A percentile compares a stretch with the other conserved stretches of the same genome.
Conservation (phyloP, 225 moss, liverwort and hornwort genomes). For the Antitrichia curtipendula region DNA sequence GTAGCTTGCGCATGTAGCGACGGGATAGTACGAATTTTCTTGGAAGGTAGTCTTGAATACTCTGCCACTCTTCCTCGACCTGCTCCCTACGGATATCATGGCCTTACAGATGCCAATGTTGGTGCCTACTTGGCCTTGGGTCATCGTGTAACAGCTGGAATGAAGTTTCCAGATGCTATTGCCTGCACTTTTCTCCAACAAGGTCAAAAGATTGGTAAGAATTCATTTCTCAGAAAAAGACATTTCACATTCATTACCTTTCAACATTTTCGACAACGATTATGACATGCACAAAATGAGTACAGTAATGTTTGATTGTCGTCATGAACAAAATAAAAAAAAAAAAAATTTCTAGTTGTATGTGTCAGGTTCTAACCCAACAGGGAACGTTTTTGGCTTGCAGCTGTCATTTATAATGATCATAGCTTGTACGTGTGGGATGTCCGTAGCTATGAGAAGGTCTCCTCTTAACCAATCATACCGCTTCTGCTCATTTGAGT, state of each 20-base stretch:
- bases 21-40: constrained; percentile 53
- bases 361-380: not conserved
- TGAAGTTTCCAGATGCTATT: constrained; percentile 62
- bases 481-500: not conserved
- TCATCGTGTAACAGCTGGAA: constrained; percentile 46
- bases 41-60: constrained; percentile 49
- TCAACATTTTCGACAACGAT: not conserved
- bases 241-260: not conserved
- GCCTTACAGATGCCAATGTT: constrained; percentile 60
- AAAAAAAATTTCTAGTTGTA: not conserved
- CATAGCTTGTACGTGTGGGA: constrained; percentile 69
- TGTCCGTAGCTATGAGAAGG: constrained; percentile 50
- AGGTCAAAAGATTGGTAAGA: constrained; percentile 53
- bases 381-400: constrained; percentile 2
- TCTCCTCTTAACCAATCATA: constrained; percentile 1
- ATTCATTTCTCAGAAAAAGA: not conserved
- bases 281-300: not conserved
- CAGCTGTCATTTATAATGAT: constrained; percentile 63
- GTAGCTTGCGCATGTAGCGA: constrained; percentile 69
- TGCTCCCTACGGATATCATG: constrained; percentile 66
- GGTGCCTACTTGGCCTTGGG: constrained; percentile 53
- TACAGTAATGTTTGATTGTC: not conserved
- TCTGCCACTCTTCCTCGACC: constrained; percentile 63
- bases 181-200: constrained; percentile 56
- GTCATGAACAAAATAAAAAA: not conserved